Evolutionary conservation across 2,329 filamentous ascomycete genomes (phyloP).

Genomic region (Aspergillus vadensis): DNA sequence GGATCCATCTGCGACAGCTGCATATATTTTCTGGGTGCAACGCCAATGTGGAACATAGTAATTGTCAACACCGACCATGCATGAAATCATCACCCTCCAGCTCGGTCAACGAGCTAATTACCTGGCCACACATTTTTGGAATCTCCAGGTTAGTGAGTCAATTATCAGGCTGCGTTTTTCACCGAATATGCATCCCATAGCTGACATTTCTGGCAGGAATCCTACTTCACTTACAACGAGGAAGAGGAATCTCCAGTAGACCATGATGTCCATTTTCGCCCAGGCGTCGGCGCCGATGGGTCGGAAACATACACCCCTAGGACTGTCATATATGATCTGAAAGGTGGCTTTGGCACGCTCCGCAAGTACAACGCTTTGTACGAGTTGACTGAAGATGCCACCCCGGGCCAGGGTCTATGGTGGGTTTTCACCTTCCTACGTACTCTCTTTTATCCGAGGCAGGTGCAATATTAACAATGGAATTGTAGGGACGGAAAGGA

Average conservation of each 20-base stretch:
- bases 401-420: constrained; percentile 48
- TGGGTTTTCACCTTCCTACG: constrained; percentile 26
- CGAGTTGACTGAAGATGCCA: constrained; percentile 53
- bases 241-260: constrained; percentile 69
- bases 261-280: constrained; percentile 85
- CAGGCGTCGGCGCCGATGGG: constrained; percentile 79
- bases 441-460: too few species aligned
- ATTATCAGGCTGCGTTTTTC: neutral
- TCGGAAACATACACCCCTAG: constrained; percentile 89
- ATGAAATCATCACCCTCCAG: constrained; percentile 92
- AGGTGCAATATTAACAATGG: neutral
- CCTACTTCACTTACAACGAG: constrained; percentile 86
- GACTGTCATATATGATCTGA: constrained; percentile 91
- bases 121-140: constrained; percentile 95
- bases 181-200: constrained; percentile 1
- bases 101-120: constrained; percentile 93
- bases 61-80: constrained; percentile 59
- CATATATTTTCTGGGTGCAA: constrained; percentile 3
- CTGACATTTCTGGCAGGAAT: constrained; percentile 65
- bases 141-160: constrained; percentile 69
- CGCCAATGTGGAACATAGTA: neutral
- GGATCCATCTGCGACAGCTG: constrained; percentile 1
- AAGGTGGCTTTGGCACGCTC: constrained; percentile 87
- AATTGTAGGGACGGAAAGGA: constrained; percentile 63
- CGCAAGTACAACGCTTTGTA: constrained; percentile 88